phyloP scores from a whole-genome alignment of 441 rosid genomes.

The Corymbia calophylla region DNA sequence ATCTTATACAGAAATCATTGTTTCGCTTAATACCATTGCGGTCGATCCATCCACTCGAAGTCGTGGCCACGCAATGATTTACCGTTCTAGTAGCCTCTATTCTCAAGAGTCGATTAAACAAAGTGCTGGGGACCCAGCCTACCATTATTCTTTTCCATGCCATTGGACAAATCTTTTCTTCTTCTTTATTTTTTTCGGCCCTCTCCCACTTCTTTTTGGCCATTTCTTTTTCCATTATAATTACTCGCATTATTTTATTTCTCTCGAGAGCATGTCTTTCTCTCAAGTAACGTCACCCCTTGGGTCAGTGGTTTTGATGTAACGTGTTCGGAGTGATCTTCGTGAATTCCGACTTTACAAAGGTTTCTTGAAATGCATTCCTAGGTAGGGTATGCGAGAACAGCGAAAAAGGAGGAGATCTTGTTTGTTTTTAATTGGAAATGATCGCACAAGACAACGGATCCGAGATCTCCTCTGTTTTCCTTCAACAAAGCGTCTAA shows the following conservation, averaged over 20 bases:
- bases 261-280: not conserved
- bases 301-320: slow-evolving; percentile 2
- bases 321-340: slow-evolving; percentile 18
- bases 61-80: not conserved
- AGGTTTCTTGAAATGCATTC: not conserved
- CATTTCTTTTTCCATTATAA: not conserved
- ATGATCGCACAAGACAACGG: not conserved
- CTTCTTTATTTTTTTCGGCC: not conserved
- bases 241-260: not conserved
- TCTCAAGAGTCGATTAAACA: not conserved
- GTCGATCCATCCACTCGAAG: not conserved
- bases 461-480: not conserved
- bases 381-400: not conserved
- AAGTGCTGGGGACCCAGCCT: not conserved
- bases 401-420: not conserved
- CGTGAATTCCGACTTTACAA: slow-evolving; percentile 6
- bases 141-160: not conserved
- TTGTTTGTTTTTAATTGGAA: not conserved
- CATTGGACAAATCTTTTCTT: not conserved
- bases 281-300: not conserved
- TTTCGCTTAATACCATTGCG: not conserved
- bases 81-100: not conserved
- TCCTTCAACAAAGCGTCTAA: not conserved
- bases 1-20: not conserved
- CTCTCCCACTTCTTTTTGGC: not conserved